Base-by-base conservation (phyloP, 2,329 filamentous ascomycete genomes). In the Lachnellula willkommii region DNA sequence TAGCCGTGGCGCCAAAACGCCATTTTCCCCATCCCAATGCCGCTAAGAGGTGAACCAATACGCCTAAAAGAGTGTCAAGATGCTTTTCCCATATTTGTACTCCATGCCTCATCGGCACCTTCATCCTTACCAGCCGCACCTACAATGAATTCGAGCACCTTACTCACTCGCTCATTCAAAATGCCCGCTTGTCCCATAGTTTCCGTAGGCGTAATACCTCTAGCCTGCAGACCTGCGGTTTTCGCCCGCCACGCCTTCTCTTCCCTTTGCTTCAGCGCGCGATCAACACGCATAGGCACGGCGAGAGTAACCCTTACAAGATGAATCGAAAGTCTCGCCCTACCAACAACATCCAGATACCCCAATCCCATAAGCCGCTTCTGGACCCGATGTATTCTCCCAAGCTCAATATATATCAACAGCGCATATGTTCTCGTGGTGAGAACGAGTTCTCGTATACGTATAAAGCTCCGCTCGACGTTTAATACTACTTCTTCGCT, bases 81-180 rank as follows among this genome's bases (percentile, higher is more conserved):
- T 22, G 52, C 22, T 57, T 62, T 61, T 39, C 63, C 61, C 52
- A 63, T 58, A 37, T 57, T 63, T 6, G 58, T 58, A 54, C 65
- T 66, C 68, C 69, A 71, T 32, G 64, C 68, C 53, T 70, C 67
- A 61, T 73, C 71, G 39, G 68, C 70, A 32, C 69, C 67, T 47
- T 72, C 70, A 57, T 74, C 72, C 45, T 68, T 69, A n/a, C 71
- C 72, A n/a, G 70, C 71, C 12, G 66, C 67, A 5, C 72, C 72
- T 12, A 73, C 70, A 53, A 74, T 70, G 58, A 74, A 71, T 55
- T 73, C 71, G 37, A 74, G 61, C 14, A 74, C 69, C 50, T 70
- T 70, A 51, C 69, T 70, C 36, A 74, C 68, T 50, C 68, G 64
- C 47, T 74, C 72, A 50, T 73, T 73, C 42, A 73, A 55, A 36